Percentiles rank a stretch among this genome's conserved stretches.
Evolutionary conservation across 257 asterid genomes (phyloP).

Genomic region (Petunia secreta): DNA sequence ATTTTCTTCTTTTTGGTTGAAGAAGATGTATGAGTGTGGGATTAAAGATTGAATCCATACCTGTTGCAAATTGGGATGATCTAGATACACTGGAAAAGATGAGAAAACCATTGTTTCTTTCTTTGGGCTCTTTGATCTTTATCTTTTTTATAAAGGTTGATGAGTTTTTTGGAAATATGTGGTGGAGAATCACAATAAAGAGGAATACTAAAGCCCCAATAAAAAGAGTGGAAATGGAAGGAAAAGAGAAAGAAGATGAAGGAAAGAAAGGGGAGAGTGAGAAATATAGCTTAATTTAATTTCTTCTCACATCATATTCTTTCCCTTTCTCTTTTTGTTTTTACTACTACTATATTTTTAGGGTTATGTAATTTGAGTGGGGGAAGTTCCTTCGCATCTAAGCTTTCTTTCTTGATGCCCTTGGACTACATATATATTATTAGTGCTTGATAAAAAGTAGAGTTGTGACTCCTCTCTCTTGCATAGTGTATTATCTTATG

Average conservation of each 20-base stretch:
- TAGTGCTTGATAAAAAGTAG: constrained; percentile 40
- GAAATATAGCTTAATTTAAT: constrained; percentile 27
- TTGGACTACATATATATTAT: constrained; percentile 20
- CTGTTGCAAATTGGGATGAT: constrained; percentile 61
- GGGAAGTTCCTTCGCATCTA: constrained; percentile 49
- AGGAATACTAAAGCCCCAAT: constrained; percentile 39
- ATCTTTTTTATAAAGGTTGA: constrained; percentile 46
- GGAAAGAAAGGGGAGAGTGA: constrained; percentile 16
- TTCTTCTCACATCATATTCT: constrained; percentile 24
- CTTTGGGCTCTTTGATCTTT: constrained; percentile 38
- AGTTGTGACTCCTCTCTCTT: constrained; percentile 38
- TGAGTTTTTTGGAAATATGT: constrained; percentile 48
- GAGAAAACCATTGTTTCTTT: constrained; percentile 47
- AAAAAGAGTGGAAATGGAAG: constrained; percentile 30
- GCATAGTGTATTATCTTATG: constrained; percentile 24
- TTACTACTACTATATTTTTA: constrained; percentile 32
- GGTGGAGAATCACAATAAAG: constrained; percentile 40
- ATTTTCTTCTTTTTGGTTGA: constrained; percentile 29
- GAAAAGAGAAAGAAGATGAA: constrained; percentile 32
- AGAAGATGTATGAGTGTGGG: constrained; percentile 22
- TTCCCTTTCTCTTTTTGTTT: constrained; percentile 36
- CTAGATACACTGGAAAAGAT: constrained; percentile 56
- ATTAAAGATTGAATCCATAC: constrained; percentile 34
- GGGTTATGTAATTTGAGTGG: constrained; percentile 44
- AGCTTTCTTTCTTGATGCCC: constrained; percentile 35